These are phyloP conservation scores for Debaryomycetaceae sp. DNA, from an alignment of 1,139 yeast species.

Conservation along the genomic window DNA sequence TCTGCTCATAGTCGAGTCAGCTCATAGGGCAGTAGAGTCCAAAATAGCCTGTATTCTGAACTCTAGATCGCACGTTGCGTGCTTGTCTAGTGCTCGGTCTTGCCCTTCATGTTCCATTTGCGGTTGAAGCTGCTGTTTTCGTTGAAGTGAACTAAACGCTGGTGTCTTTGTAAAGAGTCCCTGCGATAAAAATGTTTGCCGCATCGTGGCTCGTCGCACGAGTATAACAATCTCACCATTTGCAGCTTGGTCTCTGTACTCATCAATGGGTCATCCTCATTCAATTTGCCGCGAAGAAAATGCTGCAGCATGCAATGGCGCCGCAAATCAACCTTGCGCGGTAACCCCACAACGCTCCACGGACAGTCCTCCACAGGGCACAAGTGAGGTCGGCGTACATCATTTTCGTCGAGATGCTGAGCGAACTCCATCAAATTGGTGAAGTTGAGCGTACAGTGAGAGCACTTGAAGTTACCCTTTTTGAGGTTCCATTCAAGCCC, in stretches of 20 bases:
- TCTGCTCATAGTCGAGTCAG: too few species aligned
- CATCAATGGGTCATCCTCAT: too few species aligned
- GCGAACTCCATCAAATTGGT: conserved; percentile 37
- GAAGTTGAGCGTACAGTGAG: conserved; percentile 45
- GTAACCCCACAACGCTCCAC: conserved; percentile 57
- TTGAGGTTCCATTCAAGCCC: background rate
- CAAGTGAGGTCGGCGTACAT: conserved; percentile 25
- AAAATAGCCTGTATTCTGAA: too few species aligned
- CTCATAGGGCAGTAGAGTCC: too few species aligned
- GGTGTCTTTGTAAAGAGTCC: conserved; percentile 54
- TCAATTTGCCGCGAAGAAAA: conserved; percentile 17
- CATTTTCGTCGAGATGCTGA: conserved; percentile 40
- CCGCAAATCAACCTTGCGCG: conserved; percentile 54
- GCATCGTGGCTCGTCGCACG: conserved; percentile 32
- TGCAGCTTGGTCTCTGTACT: conserved; percentile 8
- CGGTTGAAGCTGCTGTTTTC: conserved; percentile 8
- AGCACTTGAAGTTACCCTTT: conserved; percentile 24
- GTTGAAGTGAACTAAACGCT: conserved; percentile 47
- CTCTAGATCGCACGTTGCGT: too few species aligned
- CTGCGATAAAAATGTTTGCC: conserved; percentile 51
- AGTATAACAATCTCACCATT: conserved; percentile 11
- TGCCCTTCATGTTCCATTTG: conserved; percentile 4
- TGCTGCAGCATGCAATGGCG: conserved; percentile 63
- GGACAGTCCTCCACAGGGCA: conserved; percentile 59
- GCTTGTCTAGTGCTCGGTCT: too few species aligned